Evolutionary conservation across 148 eudicot genomes (phyloP), one percentile per base, ranked within the genome.

Genomic region (Arctostaphylos glauca): DNA sequence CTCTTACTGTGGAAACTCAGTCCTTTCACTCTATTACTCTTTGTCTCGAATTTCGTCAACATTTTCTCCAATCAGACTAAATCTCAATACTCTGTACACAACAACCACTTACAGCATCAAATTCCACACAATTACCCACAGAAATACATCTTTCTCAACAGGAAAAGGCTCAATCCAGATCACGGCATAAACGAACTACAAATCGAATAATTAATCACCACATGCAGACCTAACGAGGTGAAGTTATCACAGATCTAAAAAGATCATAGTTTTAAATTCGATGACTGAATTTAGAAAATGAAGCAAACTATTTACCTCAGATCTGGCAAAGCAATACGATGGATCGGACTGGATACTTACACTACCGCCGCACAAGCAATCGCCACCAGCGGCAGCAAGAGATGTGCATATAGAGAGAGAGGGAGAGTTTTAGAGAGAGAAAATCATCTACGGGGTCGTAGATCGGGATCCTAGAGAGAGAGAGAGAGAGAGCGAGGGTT

Each of bases 31-130:
- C 94, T 81, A 78, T 93, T 90, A 81, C 97, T 93, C 92, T 92
- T 93, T 66, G 97, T 91, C 83, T 92, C 94, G 52, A 93, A 93
- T 84, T 93, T 93, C 89, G 97, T 93, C 88, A 93, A 88, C 97
- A 93, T 93, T 64, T 41, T 84, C 70, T 9, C 59, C 71, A 70
- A 78, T 38, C 68, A 58, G 41, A 31, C 74, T 38, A 12, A 71
- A 74, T 48, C 56, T 46, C 7, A 60, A 2, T 21, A 41, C 77
- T 47, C 77, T 9, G 77, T 48, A 48, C 55, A 74, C 38, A 9
- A 71, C 50, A 71, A 43, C 18, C 94, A 88, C 91, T 92, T 89
- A 9, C 19, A 66, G 38, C 38, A 68, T 41, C 74, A 74, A 66
- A 9, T 68, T 59, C 81, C 76, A 83, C 83, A 47, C 67, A 48